Evolutionary conservation across 371 early-diverging fungal species (phyloP), one percentile per base, ranked within the genome.

Genomic region (Blakeslea trispora): DNA sequence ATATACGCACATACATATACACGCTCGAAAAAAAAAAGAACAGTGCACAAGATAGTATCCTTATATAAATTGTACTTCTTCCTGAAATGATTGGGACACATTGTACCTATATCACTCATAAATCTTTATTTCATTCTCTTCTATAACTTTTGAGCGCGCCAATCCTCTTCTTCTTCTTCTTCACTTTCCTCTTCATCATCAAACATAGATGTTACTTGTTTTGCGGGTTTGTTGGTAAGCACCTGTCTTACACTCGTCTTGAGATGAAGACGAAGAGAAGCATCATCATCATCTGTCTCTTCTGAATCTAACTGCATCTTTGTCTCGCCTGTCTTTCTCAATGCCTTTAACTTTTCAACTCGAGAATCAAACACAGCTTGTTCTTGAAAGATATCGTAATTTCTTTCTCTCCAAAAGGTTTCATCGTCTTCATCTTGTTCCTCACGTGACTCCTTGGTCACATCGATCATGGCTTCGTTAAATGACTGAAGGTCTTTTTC

Each of bases 401-500:
- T 70, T 53, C 80, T 59, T 19, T 71, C 71, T 10, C 57, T 23
- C 69, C 68, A 74, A 15, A 74, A 53, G 9, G 52, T 53, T 39
- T 72, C 75, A 23, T 75, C 75, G 19, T 72, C 65, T 31, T 63
- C 67, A 7, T 72, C 74, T 24, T 63, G 56, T 10, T 56, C 56
- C 31, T 68, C 39, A 14, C 51, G 62, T 3, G 63, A 55, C 42
- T 75, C 63, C 24, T 52, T 43, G 4, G 69, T 57, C 1, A 64
- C 64, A n/a, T 72, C 80, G 14, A 64, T 62, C 66, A 79, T 74
- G 5, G 55, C 55, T 42, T 73, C 67, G 28, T 69, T 69, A 46
- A 79, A 79, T 9, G 47, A 45, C 6, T 55, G 66, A 17, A 68
- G 54, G 15, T 72, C 77, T 40, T 55, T 61, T 45, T 74, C 73